Percentiles rank a stretch among this genome's conserved stretches.
Conservation (phyloP, 2,329 filamentous ascomycete genomes). For the Dothiorella sarmentorum region DNA sequence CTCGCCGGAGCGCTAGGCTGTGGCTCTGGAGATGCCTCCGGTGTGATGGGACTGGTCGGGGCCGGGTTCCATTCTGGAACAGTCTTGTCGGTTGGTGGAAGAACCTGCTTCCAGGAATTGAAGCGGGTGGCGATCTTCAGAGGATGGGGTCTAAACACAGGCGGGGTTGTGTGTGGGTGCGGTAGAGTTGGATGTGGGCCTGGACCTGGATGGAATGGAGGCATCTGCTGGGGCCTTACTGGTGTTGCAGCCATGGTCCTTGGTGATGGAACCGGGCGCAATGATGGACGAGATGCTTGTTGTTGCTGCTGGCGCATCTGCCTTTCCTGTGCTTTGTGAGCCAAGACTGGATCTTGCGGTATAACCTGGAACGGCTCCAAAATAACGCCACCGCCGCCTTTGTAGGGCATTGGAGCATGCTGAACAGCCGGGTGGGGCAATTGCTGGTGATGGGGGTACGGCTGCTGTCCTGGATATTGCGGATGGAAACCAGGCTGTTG, state of each 20-base stretch:
- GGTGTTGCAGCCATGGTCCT: constrained; percentile 2
- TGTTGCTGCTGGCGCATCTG: constrained; percentile 25
- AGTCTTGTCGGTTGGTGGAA: background rate
- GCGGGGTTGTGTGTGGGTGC: background rate
- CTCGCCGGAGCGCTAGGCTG: background rate
- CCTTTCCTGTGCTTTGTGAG: constrained; percentile 32
- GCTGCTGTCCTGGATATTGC: constrained; percentile 29
- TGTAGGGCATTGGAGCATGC: constrained; percentile 16
- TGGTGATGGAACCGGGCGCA: background rate
- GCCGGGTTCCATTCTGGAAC: constrained; percentile 3
- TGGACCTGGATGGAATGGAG: background rate
- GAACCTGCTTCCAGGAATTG: constrained; percentile 10
- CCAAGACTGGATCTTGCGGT: constrained; percentile 42
- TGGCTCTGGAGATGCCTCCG: background rate
- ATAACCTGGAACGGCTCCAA: constrained; percentile 47
- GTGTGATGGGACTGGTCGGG: constrained; percentile 16
- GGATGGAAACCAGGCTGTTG: constrained; percentile 34
- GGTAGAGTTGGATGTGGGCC: background rate
- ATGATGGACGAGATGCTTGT: constrained; percentile 4
- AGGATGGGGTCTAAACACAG: background rate
- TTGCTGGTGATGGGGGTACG: constrained; percentile 29
- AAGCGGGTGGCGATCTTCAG: constrained; percentile 1
- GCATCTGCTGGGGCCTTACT: background rate
- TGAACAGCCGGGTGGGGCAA: constrained; percentile 39
- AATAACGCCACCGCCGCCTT: constrained; percentile 36